Evolutionary conservation across 129 eudicot species (phyloP), one percentile per base, ranked within the genome.

Genomic region (Centrapalus pauciflorus): DNA sequence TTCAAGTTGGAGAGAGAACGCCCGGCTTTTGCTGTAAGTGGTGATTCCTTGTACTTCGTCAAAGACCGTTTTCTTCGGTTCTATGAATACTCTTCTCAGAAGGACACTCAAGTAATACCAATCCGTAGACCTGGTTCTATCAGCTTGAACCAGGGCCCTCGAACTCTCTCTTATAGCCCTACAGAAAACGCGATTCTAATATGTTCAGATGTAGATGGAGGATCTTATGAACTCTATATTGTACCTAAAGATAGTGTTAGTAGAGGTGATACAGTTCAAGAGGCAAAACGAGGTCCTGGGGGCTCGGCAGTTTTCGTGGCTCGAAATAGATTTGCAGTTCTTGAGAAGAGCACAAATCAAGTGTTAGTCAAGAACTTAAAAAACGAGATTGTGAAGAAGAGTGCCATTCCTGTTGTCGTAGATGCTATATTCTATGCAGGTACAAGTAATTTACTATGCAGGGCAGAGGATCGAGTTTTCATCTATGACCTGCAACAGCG

Each of bases 351-450:
- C 86, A 77, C 74, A 55, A 86, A 86, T 70, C 83, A 86, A 34
- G 94, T 82, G 55, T 27, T 82, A 32, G 88, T 86, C 40, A 86
- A 86, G 74, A 86, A 86, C 71, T 79, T 86, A 10, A 82, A 82
- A 40, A 86, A 86, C 55, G 94, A 86, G 73, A 77, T 78, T 20
- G 94, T 86, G 45, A 86, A 80, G 67, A 86, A 80, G 72, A 82
- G 86, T 50, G 55, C 74, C 12, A 84, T 86, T 25, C 94, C 94
- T 51, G 73, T 74, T 71, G 76, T 80, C 55, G 55, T 86, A 10
- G 94, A 86, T 77, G 88, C 88, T 29, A 82, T 85, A 66, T 85
- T 85, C 73, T 85, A 85, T 59, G 93, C 93, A 12, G 93, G 93
- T 58, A 85, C 88, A 6, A 86, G 88, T 21, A 86, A 86, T 74